phyloP scores from a whole-genome alignment of 164 flowering plant species.

The Tinospora cordifolia region DNA sequence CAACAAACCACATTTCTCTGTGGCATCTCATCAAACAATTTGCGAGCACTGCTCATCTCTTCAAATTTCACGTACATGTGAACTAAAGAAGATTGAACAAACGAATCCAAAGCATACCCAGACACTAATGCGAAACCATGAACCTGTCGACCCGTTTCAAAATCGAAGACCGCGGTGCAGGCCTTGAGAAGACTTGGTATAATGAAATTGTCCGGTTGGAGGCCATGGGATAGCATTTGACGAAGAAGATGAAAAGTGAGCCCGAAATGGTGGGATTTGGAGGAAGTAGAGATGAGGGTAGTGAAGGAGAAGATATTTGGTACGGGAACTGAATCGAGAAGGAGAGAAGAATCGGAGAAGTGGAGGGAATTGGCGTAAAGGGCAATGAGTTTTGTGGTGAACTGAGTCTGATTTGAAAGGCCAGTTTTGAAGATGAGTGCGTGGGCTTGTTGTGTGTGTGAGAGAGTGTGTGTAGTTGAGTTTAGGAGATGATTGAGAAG shows the following conservation, averaged over 20 bases:
- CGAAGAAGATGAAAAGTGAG: conserved; percentile 26
- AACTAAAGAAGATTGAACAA: conserved; percentile 49
- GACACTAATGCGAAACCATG: conserved; percentile 33
- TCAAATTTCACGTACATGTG: conserved; percentile 52
- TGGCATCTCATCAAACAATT: conserved; percentile 46
- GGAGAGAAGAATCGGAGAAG: conserved; percentile 27
- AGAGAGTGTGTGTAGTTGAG: conserved; percentile 27
- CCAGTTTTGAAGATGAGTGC: conserved; percentile 45
- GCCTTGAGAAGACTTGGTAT: conserved; percentile 53
- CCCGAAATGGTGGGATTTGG: conserved; percentile 25
- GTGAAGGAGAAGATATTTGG: conserved; percentile 33
- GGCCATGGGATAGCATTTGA: conserved; percentile 30
- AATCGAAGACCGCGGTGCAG: conserved; percentile 34
- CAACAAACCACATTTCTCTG: conserved; percentile 46
- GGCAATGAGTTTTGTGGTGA: conserved; percentile 43
- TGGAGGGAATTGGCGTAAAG: conserved; percentile 32
- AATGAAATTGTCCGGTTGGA: conserved; percentile 35
- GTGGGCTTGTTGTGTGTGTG: conserved; percentile 40
- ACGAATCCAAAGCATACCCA: conserved; percentile 45
- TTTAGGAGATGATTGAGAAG: conserved; percentile 21
- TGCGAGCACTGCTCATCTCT: conserved; percentile 33
- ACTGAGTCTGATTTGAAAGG: conserved; percentile 19
- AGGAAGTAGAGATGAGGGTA: conserved; percentile 40
- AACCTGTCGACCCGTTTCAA: conserved; percentile 33
- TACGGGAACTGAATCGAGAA: conserved; percentile 25